Percentiles rank a stretch among this genome's conserved stretches.
These are phyloP conservation scores for Antrodiella citrinella DNA, from an alignment of 768 basidiomycete species.

Conservation along the genomic window DNA sequence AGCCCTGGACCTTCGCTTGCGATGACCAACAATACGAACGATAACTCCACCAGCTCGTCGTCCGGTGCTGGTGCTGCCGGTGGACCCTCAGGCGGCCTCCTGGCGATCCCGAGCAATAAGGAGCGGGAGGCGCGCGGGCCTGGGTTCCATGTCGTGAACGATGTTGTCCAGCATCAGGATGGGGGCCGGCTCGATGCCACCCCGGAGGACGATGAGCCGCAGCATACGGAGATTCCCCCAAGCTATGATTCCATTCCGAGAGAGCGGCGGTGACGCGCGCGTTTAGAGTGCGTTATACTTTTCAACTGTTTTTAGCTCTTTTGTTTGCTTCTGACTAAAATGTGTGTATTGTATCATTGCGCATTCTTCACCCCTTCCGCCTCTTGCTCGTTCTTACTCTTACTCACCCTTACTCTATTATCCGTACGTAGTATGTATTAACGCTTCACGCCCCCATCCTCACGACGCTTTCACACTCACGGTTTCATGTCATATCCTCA, in stretches of 20 bases:
- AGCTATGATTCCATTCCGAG: conserved; percentile 24
- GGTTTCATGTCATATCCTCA: too few relatives aligned
- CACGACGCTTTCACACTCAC: too few relatives aligned
- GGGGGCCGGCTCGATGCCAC: conserved; percentile 18
- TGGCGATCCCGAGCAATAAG: conserved; percentile 20
- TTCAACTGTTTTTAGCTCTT: too few relatives aligned
- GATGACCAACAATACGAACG: conserved; percentile 6
- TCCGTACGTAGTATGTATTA: too few relatives aligned
- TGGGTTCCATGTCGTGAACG: conserved; percentile 19
- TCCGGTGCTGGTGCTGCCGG: too few relatives aligned
- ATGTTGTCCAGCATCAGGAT: conserved; percentile 23
- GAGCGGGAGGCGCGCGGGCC: conserved; percentile 22
- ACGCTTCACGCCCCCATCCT: too few relatives aligned
- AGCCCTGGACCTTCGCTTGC: conserved; percentile 20
- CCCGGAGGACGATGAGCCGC: conserved; percentile 8
- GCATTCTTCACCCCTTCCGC: too few relatives aligned
- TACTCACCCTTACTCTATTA: too few relatives aligned
- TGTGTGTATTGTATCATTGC: too few relatives aligned
- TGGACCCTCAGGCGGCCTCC: conserved; percentile 7
- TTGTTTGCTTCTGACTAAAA: too few relatives aligned
- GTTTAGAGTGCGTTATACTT: too few relatives aligned
- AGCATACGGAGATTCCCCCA: conserved; percentile 24
- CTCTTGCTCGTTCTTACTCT: too few relatives aligned
- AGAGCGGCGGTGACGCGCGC: conserved; percentile 9
- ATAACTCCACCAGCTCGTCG: conserved; percentile 3